Evolutionary conservation across 768 basidiomycete genomes (phyloP).

Genomic region (Scleroderma bovista): DNA sequence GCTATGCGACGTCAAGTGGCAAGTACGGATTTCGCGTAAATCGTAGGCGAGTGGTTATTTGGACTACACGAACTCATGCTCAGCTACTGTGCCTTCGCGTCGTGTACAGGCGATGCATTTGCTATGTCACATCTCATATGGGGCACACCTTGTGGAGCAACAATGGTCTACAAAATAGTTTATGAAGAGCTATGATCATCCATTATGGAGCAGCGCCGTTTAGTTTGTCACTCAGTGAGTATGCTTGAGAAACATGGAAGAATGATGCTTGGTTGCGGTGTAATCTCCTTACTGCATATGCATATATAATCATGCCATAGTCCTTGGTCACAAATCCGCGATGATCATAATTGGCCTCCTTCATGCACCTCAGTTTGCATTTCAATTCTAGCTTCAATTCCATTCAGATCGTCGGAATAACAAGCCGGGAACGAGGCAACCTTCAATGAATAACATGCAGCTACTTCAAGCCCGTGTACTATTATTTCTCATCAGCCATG

Average conservation of each 20-base stretch:
- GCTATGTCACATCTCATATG: background rate
- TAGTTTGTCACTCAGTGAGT: background rate
- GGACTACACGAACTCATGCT: background rate
- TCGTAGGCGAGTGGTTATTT: background rate
- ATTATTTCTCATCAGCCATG: too few relatives aligned
- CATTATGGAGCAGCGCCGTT: background rate
- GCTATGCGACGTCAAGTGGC: constrained; percentile 26
- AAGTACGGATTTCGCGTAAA: constrained; percentile 34
- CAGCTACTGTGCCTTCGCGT: background rate
- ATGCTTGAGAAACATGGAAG: background rate
- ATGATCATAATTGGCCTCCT: background rate
- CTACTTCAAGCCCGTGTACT: too few relatives aligned
- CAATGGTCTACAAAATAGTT: background rate
- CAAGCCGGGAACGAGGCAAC: too few relatives aligned
- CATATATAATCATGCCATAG: background rate
- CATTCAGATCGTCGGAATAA: too few relatives aligned
- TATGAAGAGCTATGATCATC: background rate
- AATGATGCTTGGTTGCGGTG: background rate
- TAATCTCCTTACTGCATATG: background rate
- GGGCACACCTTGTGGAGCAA: background rate
- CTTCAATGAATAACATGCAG: too few relatives aligned
- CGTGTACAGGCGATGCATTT: background rate
- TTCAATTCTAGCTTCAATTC: too few relatives aligned
- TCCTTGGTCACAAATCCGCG: background rate
- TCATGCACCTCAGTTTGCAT: too few relatives aligned